Base-by-base conservation (phyloP, 345 rosid genomes). In the Bretschneidera sinensis region DNA sequence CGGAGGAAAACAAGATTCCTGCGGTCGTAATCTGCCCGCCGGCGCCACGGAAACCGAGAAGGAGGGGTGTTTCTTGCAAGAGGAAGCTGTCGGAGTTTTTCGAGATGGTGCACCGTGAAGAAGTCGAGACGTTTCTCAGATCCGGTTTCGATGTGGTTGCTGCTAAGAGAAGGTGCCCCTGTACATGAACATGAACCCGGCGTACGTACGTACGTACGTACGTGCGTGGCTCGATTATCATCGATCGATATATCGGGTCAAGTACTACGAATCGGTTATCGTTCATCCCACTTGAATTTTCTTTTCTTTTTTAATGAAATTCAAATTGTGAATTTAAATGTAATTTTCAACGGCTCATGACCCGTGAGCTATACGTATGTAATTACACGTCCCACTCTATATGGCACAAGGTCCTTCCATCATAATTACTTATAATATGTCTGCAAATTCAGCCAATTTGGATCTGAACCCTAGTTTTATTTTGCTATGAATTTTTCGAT, bases 41-140 rank as follows among this genome's bases (percentile, higher is more conserved):
- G 35, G 78, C 82, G 11, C 83, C 83, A 0, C 43, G 72, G 54
- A 79, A 75, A 64, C 66, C 76, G 11, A 72, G 18, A 10, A 57
- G 55, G 54, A 23, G 20, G 24, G 21, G 31, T 5, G 25, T 16
- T 13, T 65, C 65, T 4, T 71, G 81, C 66, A 77, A 71, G 67
- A 63, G 84, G 65, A 80, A 71, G 73, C 58, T 71, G 56, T 55
- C 75, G 48, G 73, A 76, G 34, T 74, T 74, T 71, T 69, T 74
- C n/a, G 77, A 80, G 66, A 57, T 61, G 56, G 75, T 57, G 43
- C 72, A 63, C 16, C 50, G 63, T 4, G 64, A 57, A 6, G 76
- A 76, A 50, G 67, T 80, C 47, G 79, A 80, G 1, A 60, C 63
- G 14, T 71, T 74, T 31, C 69, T 77, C 57, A 56, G 65, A 23